These are phyloP conservation scores for Pleurostoma richardsiae DNA, from an alignment of 2,329 filamentous ascomycete species.

Conservation along the genomic window DNA sequence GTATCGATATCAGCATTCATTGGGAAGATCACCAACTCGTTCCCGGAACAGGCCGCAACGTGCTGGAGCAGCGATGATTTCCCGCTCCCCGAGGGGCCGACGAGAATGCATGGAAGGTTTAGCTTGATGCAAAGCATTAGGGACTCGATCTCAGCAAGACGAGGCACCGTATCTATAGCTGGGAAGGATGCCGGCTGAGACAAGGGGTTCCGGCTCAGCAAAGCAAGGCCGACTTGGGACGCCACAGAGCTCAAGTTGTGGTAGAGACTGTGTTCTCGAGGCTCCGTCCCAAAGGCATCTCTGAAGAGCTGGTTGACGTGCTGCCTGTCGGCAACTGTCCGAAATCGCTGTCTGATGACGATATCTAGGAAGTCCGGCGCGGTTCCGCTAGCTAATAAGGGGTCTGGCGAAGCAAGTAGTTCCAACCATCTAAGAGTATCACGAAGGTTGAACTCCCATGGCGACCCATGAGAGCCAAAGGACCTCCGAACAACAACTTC, in stretches of 20 bases:
- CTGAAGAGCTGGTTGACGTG: conserved; percentile 63
- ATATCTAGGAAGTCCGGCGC: conserved; percentile 74
- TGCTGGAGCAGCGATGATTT: conserved; percentile 79
- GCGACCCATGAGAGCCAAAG: conserved; percentile 63
- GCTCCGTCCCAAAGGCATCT: conserved; percentile 51
- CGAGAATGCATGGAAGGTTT: conserved; percentile 83
- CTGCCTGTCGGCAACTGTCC: conserved; percentile 62
- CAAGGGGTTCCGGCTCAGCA: conserved; percentile 56
- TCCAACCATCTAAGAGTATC: conserved; percentile 87
- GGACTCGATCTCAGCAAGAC: conserved; percentile 74
- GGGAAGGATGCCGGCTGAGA: conserved; percentile 48
- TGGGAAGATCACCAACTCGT: conserved; percentile 73
- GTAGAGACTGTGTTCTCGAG: conserved; percentile 59
- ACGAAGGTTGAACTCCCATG: conserved; percentile 94
- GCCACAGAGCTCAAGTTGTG: conserved; percentile 61
- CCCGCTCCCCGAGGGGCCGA: conserved; percentile 78
- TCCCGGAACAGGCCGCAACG: conserved; percentile 74
- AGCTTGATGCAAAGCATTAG: conserved; percentile 82
- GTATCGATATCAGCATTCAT: conserved; percentile 95
- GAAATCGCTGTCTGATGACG: conserved; percentile 83
- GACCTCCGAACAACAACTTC: conserved; percentile 56
- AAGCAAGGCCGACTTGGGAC: conserved; percentile 77
- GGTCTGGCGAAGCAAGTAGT: conserved; percentile 56
- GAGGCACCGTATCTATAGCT: conserved; percentile 42
- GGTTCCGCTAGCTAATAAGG: conserved; percentile 54